phyloP scores from a whole-genome alignment of 495 filamentous ascomycete species.

The Pyrenopolyporus hunteri region DNA sequence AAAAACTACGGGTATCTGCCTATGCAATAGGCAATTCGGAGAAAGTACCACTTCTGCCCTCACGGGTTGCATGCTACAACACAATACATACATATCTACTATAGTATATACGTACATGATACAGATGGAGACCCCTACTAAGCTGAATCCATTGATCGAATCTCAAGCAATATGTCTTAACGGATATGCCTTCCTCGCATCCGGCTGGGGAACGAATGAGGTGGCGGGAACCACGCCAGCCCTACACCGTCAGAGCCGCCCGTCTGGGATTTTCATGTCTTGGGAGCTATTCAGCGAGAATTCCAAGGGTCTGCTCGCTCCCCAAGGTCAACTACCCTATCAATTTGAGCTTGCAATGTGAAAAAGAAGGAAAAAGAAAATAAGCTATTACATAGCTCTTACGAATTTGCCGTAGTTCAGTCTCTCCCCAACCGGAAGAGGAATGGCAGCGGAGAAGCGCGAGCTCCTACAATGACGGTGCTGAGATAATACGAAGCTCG shows the following conservation, averaged over 20 bases:
- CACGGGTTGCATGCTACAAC: neutral
- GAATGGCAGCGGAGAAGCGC: slow-evolving; percentile 30
- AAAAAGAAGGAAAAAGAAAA: neutral
- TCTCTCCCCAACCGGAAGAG: slow-evolving; percentile 1
- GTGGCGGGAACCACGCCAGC: slow-evolving; percentile 14
- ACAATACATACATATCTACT: neutral
- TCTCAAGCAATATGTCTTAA: slow-evolving; percentile 15
- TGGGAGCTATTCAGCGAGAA: slow-evolving; percentile 22
- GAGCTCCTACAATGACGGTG: slow-evolving; percentile 18
- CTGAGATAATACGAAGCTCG: slow-evolving; percentile 25
- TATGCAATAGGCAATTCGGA: slow-evolving; percentile 31
- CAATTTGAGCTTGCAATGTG: neutral
- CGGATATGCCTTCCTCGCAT: slow-evolving; percentile 35
- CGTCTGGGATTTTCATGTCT: slow-evolving; percentile 2
- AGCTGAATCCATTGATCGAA: slow-evolving; percentile 11
- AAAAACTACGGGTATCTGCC: neutral
- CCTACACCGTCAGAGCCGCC: slow-evolving; percentile 30
- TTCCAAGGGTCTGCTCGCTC: neutral
- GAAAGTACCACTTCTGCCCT: slow-evolving; percentile 10
- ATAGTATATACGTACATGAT: no score
- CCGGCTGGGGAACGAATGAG: slow-evolving; percentile 19
- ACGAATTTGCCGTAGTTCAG: neutral
- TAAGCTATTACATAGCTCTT: no score
- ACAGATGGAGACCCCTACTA: slow-evolving; percentile 20
- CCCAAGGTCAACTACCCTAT: slow-evolving; percentile 22